phyloP scores from a whole-genome alignment of 2,329 filamentous ascomycete genomes.

The Bertia moriformis region DNA sequence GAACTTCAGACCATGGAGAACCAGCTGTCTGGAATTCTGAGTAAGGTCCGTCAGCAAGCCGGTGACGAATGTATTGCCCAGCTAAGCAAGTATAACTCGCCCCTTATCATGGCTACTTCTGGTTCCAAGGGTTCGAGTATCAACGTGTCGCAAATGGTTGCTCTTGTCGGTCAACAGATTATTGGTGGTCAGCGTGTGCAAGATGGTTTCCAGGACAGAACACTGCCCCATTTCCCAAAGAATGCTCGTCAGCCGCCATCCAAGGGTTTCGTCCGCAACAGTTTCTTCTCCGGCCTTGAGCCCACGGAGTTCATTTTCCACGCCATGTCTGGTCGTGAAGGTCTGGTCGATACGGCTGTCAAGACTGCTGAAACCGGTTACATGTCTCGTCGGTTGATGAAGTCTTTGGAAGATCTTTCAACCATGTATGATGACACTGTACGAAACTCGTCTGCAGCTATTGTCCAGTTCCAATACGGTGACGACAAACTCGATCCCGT shows the following conservation, averaged over 20 bases:
- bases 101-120: slow-evolving; percentile 90
- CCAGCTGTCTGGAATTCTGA: slow-evolving; percentile 77
- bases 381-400: slow-evolving; percentile 97
- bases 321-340: slow-evolving; percentile 95
- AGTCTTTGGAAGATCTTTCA: slow-evolving; percentile 87
- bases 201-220: slow-evolving; percentile 92
- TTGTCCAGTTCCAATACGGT: slow-evolving; percentile 95
- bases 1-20: slow-evolving; percentile 88
- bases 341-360: slow-evolving; percentile 94
- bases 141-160: slow-evolving; percentile 98
- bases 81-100: slow-evolving; percentile 80
- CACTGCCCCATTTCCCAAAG: slow-evolving; percentile 87
- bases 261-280: slow-evolving; percentile 93
- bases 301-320: slow-evolving; percentile 96
- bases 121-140: slow-evolving; percentile 94
- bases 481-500: slow-evolving; percentile 91
- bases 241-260: slow-evolving; percentile 81
- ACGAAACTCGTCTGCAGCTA: slow-evolving; percentile 70
- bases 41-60: slow-evolving; percentile 78
- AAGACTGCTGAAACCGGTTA: slow-evolving; percentile 98
- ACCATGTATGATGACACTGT: slow-evolving; percentile 91
- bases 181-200: slow-evolving; percentile 84
- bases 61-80: slow-evolving; percentile 83
- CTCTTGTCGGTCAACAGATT: slow-evolving; percentile 93
- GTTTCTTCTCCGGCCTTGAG: slow-evolving; percentile 82